Percentiles rank a stretch among this genome's conserved stretches.
Evolutionary conservation across 495 filamentous ascomycete genomes (phyloP).

Genomic region (Melanomma pulvis-pyrius): DNA sequence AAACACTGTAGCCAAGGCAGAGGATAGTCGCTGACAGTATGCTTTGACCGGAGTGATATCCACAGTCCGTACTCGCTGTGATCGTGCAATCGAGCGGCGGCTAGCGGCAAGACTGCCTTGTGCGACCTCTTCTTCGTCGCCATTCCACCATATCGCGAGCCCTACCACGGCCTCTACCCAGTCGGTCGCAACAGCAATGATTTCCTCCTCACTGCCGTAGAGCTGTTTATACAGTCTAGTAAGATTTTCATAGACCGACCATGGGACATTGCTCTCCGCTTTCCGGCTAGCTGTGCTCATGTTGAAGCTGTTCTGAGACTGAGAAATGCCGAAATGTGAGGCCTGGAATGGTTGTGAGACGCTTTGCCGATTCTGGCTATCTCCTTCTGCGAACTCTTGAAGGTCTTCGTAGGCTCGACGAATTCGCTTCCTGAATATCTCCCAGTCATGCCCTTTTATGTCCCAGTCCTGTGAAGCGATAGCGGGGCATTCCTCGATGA

Average conservation of each 20-base stretch:
- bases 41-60: constrained; percentile 53
- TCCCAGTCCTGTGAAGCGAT: constrained; percentile 70
- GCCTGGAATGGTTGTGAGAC: constrained; percentile 47
- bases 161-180: constrained; percentile 86
- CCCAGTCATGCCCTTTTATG: constrained; percentile 74
- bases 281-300: constrained; percentile 68
- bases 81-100: constrained; percentile 41
- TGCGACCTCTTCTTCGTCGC: constrained; percentile 61
- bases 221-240: constrained; percentile 73
- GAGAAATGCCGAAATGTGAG: constrained; percentile 57
- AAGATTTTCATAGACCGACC: constrained; percentile 80
- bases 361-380: constrained; percentile 28
- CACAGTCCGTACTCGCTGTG: constrained; percentile 43
- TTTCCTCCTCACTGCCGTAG: constrained; percentile 68
- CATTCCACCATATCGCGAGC: constrained; percentile 86
- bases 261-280: constrained; percentile 81
- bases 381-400: constrained; percentile 55
- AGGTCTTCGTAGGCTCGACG: constrained; percentile 67
- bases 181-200: constrained; percentile 70
- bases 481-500: constrained; percentile 73
- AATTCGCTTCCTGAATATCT: constrained; percentile 70
- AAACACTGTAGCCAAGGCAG: constrained; percentile 56
- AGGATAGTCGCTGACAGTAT: constrained; percentile 57
- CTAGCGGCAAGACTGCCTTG: constrained; percentile 42
- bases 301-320: constrained; percentile 42